A percentile compares a stretch with the other conserved stretches of the same genome.
Evolutionary conservation across 306 rosid genomes (phyloP).

Genomic region (Vigna hirtella): DNA sequence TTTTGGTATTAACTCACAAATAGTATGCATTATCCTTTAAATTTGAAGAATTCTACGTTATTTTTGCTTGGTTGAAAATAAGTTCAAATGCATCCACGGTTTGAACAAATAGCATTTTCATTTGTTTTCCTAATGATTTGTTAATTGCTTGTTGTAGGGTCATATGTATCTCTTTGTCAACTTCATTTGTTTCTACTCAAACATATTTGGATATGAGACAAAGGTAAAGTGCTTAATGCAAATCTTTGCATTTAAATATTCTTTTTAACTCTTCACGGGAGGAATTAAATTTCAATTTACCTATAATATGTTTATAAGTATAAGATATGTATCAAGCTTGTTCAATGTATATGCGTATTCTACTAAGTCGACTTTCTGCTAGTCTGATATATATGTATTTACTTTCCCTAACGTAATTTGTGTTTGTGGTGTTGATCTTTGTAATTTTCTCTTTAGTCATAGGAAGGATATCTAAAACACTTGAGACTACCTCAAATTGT

Average conservation of each 20-base stretch:
- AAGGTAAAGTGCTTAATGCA: slow-evolving; percentile 62
- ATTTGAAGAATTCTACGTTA: slow-evolving; percentile 25
- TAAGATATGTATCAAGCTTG: slow-evolving; percentile 3
- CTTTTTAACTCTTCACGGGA: slow-evolving; percentile 31
- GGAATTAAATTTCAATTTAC: slow-evolving; percentile 27
- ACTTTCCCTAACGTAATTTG: neutral
- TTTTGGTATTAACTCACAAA: slow-evolving; percentile 23
- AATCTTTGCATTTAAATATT: slow-evolving; percentile 28
- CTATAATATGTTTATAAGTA: neutral
- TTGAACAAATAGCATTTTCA: slow-evolving; percentile 37
- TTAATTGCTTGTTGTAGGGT: slow-evolving; percentile 68
- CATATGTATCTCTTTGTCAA: slow-evolving; percentile 91
- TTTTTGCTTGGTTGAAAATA: slow-evolving; percentile 27
- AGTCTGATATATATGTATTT: neutral
- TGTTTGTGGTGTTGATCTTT: slow-evolving; percentile 14
- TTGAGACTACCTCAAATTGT: slow-evolving; percentile 7
- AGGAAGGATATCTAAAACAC: slow-evolving; percentile 12
- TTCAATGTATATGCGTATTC: neutral
- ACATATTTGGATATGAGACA: slow-evolving; percentile 95
- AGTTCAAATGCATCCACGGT: slow-evolving; percentile 2
- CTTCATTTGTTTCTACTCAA: slow-evolving; percentile 90
- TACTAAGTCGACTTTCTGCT: neutral
- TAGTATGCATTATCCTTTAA: slow-evolving; percentile 25
- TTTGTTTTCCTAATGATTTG: slow-evolving; percentile 48
- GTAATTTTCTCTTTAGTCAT: slow-evolving; percentile 8